A percentile compares a stretch with the other conserved stretches of the same genome.
phyloP scores from a whole-genome alignment of 1,139 yeast genomes.

The Yamadazyma friedrichii region DNA sequence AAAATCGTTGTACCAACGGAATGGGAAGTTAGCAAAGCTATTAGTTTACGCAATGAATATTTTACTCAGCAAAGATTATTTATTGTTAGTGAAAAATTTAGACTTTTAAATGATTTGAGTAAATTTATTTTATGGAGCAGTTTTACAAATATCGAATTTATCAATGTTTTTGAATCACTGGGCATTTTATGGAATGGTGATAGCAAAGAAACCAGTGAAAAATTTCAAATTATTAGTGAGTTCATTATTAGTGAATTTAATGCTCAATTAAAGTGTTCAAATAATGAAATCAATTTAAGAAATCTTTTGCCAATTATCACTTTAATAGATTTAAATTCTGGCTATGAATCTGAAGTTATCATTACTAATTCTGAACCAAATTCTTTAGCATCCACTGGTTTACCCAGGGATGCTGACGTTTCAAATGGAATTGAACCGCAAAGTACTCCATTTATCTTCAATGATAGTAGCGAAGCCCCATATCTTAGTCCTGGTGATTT shows the following conservation, averaged over 20 bases:
- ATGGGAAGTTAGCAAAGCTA: conserved; percentile 26
- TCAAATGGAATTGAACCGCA: too few relatives aligned
- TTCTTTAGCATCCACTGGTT: neutral
- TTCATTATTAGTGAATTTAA: conserved; percentile 25
- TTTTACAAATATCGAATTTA: conserved; percentile 16
- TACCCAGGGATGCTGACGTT: neutral
- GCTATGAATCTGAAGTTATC: conserved; percentile 9
- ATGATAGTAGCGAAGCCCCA: neutral
- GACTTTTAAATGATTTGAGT: conserved; percentile 36
- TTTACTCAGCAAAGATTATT: conserved; percentile 35
- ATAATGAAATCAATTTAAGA: conserved; percentile 16
- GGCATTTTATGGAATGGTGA: conserved; percentile 23
- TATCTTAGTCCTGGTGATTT: neutral
- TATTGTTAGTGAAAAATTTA: conserved; percentile 38
- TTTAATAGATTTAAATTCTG: conserved; percentile 15
- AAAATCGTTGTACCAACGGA: conserved; percentile 35
- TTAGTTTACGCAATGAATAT: conserved; percentile 37
- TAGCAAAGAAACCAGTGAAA: neutral
- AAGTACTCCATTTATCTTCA: too few relatives aligned
- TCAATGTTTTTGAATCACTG: conserved; percentile 24
- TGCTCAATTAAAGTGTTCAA: conserved; percentile 19
- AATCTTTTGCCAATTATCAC: conserved; percentile 20
- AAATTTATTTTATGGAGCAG: conserved; percentile 39
- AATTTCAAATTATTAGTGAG: conserved; percentile 17
- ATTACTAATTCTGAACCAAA: conserved; percentile 2